Evolutionary conservation across 2,329 filamentous ascomycete genomes (phyloP).

Genomic region (Sporothrix euskadiensis): DNA sequence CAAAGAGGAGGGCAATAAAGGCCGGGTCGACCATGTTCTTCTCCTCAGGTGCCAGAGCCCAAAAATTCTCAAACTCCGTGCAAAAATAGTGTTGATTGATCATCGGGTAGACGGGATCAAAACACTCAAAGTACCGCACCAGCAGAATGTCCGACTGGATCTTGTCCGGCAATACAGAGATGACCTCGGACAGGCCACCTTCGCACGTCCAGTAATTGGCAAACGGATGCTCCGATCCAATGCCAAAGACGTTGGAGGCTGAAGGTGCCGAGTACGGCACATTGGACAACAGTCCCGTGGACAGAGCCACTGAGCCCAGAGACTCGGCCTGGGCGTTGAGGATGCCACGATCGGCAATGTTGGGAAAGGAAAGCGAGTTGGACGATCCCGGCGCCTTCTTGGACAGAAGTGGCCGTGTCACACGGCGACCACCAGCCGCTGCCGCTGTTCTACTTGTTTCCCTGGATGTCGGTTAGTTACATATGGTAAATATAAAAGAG

Average conservation of each 20-base stretch:
- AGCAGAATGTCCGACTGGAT: slow-evolving; percentile 71
- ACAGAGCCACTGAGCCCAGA: slow-evolving; percentile 53
- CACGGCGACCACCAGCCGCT: slow-evolving; percentile 50
- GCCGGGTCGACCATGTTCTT: slow-evolving; percentile 65
- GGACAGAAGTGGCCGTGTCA: slow-evolving; percentile 57
- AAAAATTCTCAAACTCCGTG: slow-evolving; percentile 76
- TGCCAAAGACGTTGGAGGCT: slow-evolving; percentile 77
- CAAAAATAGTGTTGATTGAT: slow-evolving; percentile 74
- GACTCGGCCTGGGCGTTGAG: slow-evolving; percentile 49
- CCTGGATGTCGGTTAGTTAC: slow-evolving; percentile 41
- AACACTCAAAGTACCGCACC: slow-evolving; percentile 65
- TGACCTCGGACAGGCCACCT: slow-evolving; percentile 72
- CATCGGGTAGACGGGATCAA: slow-evolving; percentile 81
- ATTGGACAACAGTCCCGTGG: slow-evolving; percentile 66
- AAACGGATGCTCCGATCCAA: slow-evolving; percentile 75
- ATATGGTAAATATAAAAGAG: neutral
- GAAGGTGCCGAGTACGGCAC: slow-evolving; percentile 70
- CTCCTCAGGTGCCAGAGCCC: slow-evolving; percentile 60
- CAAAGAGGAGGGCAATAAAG: slow-evolving; percentile 71
- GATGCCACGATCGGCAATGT: slow-evolving; percentile 57
- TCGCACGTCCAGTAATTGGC: slow-evolving; percentile 83
- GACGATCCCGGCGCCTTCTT: slow-evolving; percentile 48
- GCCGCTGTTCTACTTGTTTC: slow-evolving; percentile 58
- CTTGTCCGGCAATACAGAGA: slow-evolving; percentile 73
- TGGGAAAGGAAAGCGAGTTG: slow-evolving; percentile 50